phyloP scores from a whole-genome alignment of 2,329 filamentous ascomycete genomes.

The Fusarium penzigii region DNA sequence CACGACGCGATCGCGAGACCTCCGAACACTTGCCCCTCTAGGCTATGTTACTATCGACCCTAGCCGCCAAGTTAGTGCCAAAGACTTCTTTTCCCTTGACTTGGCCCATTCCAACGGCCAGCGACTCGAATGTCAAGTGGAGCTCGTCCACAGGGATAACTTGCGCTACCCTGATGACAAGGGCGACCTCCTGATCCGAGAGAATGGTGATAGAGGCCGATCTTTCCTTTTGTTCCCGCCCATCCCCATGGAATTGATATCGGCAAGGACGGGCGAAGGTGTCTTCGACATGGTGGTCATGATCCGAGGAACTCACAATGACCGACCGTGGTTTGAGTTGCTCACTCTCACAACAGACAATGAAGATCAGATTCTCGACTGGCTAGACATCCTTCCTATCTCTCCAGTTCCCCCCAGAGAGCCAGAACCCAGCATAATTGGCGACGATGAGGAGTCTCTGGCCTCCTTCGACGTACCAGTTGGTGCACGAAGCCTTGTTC shows the following conservation, averaged over 20 bases:
- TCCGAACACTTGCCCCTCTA: slow-evolving; percentile 72
- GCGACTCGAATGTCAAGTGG: slow-evolving; percentile 83
- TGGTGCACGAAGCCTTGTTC: slow-evolving; percentile 30
- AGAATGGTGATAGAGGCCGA: slow-evolving; percentile 73
- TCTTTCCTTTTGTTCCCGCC: slow-evolving; percentile 91
- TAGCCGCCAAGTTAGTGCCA: slow-evolving; percentile 80
- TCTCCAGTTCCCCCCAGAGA: slow-evolving; percentile 49
- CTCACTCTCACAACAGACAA: slow-evolving; percentile 75
- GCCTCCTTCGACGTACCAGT: slow-evolving; percentile 34
- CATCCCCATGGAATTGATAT: slow-evolving; percentile 70
- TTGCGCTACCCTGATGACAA: slow-evolving; percentile 63
- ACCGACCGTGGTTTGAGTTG: slow-evolving; percentile 79
- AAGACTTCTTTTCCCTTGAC: slow-evolving; percentile 87
- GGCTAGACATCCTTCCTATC: slow-evolving; percentile 75
- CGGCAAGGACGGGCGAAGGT: slow-evolving; percentile 73
- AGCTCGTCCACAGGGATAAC: slow-evolving; percentile 84
- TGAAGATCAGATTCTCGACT: slow-evolving; percentile 78
- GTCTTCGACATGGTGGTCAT: slow-evolving; percentile 79
- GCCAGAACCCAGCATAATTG: slow-evolving; percentile 36
- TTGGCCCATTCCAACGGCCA: slow-evolving; percentile 88
- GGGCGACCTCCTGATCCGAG: slow-evolving; percentile 89
- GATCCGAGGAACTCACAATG: slow-evolving; percentile 70
- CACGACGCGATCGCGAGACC: slow-evolving; percentile 75
- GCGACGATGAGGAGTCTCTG: slow-evolving; percentile 29
- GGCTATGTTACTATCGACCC: slow-evolving; percentile 71